phyloP scores from a whole-genome alignment of 1,139 yeast genomes.

The Sugiyamaella pinicola region DNA sequence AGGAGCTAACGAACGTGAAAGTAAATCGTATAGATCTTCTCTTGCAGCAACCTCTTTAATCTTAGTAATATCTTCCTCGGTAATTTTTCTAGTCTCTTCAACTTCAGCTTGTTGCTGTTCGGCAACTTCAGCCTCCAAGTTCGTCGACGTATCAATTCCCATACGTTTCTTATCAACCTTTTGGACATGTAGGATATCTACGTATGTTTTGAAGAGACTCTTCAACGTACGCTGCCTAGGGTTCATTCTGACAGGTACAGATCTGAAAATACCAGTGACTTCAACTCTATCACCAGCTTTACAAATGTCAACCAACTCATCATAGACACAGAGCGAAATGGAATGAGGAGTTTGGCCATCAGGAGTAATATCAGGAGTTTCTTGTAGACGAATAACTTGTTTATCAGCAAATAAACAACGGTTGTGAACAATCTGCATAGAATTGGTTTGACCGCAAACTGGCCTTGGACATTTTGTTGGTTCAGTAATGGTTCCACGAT shows the following conservation, averaged over 20 bases:
- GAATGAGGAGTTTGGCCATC: constrained; percentile 99
- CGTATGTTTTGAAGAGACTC: constrained; percentile 83
- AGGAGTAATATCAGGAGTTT: constrained; percentile 97
- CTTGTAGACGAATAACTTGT: constrained; percentile 91
- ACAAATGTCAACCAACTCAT: constrained; percentile 90
- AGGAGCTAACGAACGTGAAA: constrained; percentile 92
- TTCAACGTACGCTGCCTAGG: constrained; percentile 83
- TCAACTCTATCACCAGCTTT: constrained; percentile 97
- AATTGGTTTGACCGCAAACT: constrained; percentile 79
- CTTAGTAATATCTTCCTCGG: constrained; percentile 66
- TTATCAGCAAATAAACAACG: constrained; percentile 92
- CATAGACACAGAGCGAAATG: constrained; percentile 90
- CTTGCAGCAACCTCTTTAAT: constrained; percentile 66
- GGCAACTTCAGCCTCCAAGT: constrained; percentile 34
- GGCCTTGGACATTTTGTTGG: constrained; percentile 91
- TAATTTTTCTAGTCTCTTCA: constrained; percentile 70
- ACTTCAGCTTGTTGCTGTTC: constrained; percentile 50
- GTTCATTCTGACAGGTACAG: constrained; percentile 87
- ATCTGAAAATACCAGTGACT: constrained; percentile 92
- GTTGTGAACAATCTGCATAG: constrained; percentile 90
- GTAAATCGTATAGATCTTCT: constrained; percentile 80
- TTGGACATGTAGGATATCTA: constrained; percentile 91
- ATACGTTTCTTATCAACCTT: constrained; percentile 81
- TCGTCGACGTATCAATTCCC: constrained; percentile 76
- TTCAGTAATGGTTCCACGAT: constrained; percentile 91